Evolutionary conservation across 2,329 filamentous ascomycete genomes (phyloP).

Genomic region (Leptosphaerulina australis): DNA sequence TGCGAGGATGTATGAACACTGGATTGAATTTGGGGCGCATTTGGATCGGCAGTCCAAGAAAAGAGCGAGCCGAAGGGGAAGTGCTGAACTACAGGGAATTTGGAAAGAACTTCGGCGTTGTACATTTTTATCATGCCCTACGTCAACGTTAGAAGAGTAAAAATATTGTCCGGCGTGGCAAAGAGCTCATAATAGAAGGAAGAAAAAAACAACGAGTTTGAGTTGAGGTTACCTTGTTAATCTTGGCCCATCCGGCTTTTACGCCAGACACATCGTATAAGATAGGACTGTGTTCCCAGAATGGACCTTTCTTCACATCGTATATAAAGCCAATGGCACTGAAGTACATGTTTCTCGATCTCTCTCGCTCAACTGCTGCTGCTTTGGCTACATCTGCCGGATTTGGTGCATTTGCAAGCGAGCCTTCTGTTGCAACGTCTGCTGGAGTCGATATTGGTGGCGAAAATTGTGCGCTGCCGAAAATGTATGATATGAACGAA

Average conservation of each 20-base stretch:
- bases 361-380: constrained; percentile 49
- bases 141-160: constrained; percentile 5
- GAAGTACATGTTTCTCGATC: constrained; percentile 75
- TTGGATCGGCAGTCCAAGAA: constrained; percentile 54
- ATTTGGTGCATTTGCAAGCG: constrained; percentile 69
- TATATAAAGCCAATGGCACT: constrained; percentile 95
- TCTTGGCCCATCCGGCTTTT: constrained; percentile 90
- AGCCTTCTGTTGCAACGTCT: constrained; percentile 77
- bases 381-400: constrained; percentile 67
- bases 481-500: constrained; percentile 90
- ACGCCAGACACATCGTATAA: constrained; percentile 94
- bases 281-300: constrained; percentile 93
- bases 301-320: constrained; percentile 93
- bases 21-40: constrained; percentile 40
- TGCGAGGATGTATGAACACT: constrained; percentile 48
- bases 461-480: constrained; percentile 88
- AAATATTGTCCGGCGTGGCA: neutral
- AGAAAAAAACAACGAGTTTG: too few relatives aligned
- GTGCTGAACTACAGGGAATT: constrained; percentile 98
- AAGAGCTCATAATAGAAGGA: too few relatives aligned
- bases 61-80: constrained; percentile 63
- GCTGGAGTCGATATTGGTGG: constrained; percentile 67
- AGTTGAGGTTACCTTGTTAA: constrained; percentile 66
- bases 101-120: constrained; percentile 91
- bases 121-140: constrained; percentile 99